A percentile compares a stretch with the other conserved stretches of the same genome.
Evolutionary conservation across 345 rosid genomes (phyloP).

Genomic region (Hevea brasiliensis): DNA sequence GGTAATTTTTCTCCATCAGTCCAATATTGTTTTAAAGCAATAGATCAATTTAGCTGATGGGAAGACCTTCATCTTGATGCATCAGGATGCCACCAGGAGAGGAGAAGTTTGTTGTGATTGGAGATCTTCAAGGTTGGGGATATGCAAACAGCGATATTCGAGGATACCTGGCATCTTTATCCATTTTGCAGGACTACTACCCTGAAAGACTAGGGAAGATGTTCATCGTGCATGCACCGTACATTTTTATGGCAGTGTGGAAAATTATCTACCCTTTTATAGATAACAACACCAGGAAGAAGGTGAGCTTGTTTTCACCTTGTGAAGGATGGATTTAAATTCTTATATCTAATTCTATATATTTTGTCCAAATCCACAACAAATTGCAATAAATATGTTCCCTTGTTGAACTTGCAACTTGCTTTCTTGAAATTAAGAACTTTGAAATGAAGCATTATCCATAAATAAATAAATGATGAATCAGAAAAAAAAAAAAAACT

Average conservation of each 20-base stretch:
- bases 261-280: constrained; percentile 42
- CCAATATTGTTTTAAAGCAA: too few species aligned
- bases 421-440: too few species aligned
- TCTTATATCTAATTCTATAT: too few species aligned
- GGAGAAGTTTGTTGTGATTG: constrained; percentile 45
- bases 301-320: constrained; percentile 21
- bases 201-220: constrained; percentile 50
- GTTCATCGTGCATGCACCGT: constrained; percentile 37
- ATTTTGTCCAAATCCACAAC: too few species aligned
- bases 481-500: too few species aligned
- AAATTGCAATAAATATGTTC: too few species aligned
- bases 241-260: constrained; percentile 43
- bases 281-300: constrained; percentile 39
- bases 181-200: constrained; percentile 50
- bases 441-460: too few species aligned
- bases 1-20: constrained; percentile 24
- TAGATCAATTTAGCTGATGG: too few species aligned
- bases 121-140: constrained; percentile 55
- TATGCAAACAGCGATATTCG: constrained; percentile 49
- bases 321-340: neutral
- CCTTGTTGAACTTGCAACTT: too few species aligned
- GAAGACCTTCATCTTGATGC: constrained; percentile 4
- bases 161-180: constrained; percentile 36
- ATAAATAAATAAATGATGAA: too few species aligned
- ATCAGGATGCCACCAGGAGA: constrained; percentile 42